Evolutionary conservation across 1,284 basidiomycete genomes (phyloP).

Genomic region (Retiboletus flavoniger): DNA sequence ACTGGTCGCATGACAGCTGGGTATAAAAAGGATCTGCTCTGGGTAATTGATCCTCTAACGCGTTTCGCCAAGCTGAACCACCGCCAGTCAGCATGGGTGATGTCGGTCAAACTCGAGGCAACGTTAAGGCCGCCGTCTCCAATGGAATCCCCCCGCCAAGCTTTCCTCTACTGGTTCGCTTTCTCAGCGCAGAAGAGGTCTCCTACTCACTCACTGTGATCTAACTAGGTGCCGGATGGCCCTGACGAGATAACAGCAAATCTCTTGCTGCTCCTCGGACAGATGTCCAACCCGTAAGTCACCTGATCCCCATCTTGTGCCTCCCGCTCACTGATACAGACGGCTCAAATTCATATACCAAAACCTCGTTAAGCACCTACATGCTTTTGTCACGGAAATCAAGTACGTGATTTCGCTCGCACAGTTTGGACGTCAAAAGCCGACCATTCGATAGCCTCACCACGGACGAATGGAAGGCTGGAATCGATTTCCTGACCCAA

Average conservation of each 20-base stretch:
- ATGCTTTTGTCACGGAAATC: slow-evolving; percentile 72
- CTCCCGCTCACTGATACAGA: slow-evolving; percentile 25
- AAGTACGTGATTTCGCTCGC: slow-evolving; percentile 34
- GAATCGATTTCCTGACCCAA: slow-evolving; percentile 74
- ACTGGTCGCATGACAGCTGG: no score
- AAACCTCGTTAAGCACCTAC: slow-evolving; percentile 59
- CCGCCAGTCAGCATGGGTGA: slow-evolving; percentile 11
- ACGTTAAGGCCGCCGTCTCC: slow-evolving; percentile 26
- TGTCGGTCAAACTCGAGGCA: slow-evolving; percentile 9
- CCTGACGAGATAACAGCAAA: slow-evolving; percentile 59
- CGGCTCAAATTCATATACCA: slow-evolving; percentile 50
- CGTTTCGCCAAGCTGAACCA: not conserved
- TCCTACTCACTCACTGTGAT: slow-evolving; percentile 2
- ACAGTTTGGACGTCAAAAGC: not conserved
- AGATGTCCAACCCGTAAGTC: not conserved
- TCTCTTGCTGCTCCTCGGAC: slow-evolving; percentile 43
- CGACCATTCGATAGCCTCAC: slow-evolving; percentile 49
- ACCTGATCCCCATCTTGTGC: not conserved
- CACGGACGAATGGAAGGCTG: slow-evolving; percentile 82
- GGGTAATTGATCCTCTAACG: no score
- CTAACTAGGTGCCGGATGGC: slow-evolving; percentile 46
- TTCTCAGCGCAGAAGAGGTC: not conserved
- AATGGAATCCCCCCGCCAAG: slow-evolving; percentile 34
- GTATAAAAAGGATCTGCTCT: no score
- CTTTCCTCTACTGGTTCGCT: slow-evolving; percentile 35